Evolutionary conservation across 306 rosid genomes (phyloP).

Genomic region (Chamaecrista fasciculata): DNA sequence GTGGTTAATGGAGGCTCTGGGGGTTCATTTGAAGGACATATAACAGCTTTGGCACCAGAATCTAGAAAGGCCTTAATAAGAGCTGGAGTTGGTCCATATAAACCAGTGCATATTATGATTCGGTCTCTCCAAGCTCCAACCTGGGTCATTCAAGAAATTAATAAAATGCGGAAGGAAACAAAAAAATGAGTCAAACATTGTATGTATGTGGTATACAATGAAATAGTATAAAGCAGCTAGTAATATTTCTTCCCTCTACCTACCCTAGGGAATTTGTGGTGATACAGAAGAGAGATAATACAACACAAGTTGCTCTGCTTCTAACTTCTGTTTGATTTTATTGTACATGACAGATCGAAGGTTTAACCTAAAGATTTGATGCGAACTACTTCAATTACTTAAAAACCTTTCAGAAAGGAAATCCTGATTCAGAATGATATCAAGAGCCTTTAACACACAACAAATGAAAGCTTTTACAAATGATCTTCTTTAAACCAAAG

Average conservation of each 20-base stretch:
- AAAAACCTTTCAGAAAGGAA: not conserved
- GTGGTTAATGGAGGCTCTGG: constrained; percentile 55
- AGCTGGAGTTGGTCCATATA: constrained; percentile 69
- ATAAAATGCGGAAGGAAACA: constrained; percentile 21
- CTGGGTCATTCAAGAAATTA: constrained; percentile 44
- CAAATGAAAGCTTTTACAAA: not conserved
- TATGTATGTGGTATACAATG: constrained; percentile 4
- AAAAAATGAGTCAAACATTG: constrained; percentile 16
- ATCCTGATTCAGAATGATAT: not conserved
- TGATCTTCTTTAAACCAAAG: not conserved
- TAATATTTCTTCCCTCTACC: not conserved
- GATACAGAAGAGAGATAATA: constrained; percentile 4
- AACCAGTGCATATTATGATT: constrained; percentile 85
- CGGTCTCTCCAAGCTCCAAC: constrained; percentile 99
- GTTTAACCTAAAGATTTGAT: not conserved
- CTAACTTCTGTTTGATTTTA: not conserved
- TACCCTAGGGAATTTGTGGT: not conserved
- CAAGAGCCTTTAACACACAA: not conserved
- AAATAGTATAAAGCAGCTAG: not conserved
- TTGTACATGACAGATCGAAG: not conserved
- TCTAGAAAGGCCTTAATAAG: constrained; percentile 81
- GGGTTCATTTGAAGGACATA: constrained; percentile 79
- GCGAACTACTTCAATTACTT: not conserved
- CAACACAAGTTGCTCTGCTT: constrained; percentile 8
- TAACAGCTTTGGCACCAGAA: constrained; percentile 87